A percentile compares a stretch with the other conserved stretches of the same genome.
Conservation (phyloP, 169 alveolate species). For the Perkinsus marinus region DNA sequence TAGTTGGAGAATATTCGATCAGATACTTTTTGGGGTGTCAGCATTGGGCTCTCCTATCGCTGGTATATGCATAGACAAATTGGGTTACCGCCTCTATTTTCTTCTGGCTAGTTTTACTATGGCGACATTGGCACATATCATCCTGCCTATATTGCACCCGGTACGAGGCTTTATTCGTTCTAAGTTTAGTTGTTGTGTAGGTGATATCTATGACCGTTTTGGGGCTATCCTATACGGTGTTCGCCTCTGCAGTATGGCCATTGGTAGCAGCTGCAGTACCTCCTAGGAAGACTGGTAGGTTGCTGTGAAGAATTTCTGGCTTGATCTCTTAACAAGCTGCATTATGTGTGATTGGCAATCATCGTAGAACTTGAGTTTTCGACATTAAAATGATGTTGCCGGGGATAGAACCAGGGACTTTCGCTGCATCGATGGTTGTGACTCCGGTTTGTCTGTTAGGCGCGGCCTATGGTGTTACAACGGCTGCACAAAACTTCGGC, state of each 20-base stretch:
- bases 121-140: background rate
- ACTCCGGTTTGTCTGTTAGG: background rate
- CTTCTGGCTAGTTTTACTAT: background rate
- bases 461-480: background rate
- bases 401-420: background rate
- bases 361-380: background rate
- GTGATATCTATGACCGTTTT: slow-evolving; percentile 24
- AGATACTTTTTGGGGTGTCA: background rate
- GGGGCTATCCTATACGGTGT: slow-evolving; percentile 56
- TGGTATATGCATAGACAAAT: background rate
- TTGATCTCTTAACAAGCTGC: too few relatives aligned
- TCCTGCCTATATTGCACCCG: background rate
- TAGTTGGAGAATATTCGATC: too few relatives aligned
- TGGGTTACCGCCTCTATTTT: background rate
- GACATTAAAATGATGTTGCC: background rate
- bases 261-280: background rate
- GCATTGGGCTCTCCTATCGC: background rate
- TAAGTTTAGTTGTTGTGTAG: background rate
- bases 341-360: too few relatives aligned
- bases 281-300: background rate
- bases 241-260: slow-evolving; percentile 57
- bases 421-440: background rate
- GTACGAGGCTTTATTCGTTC: background rate
- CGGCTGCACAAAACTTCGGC: background rate
- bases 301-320: too few relatives aligned